These are phyloP conservation scores for Phytopythium cucurbitacearum DNA, from an alignment of 352 stramenopile genomes.

Conservation along the genomic window DNA sequence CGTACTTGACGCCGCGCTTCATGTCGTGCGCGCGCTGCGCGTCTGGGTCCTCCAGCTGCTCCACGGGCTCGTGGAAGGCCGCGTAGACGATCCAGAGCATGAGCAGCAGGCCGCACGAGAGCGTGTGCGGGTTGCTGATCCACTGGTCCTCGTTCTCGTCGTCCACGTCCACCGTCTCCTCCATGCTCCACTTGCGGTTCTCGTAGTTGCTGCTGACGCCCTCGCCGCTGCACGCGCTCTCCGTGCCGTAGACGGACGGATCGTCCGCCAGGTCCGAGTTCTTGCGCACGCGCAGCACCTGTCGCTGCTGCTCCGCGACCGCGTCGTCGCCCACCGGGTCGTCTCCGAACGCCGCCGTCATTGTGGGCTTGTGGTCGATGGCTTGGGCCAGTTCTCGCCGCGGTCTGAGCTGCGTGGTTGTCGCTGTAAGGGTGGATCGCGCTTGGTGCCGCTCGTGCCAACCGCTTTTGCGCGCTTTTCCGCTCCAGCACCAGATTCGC, in stretches of 20 bases:
- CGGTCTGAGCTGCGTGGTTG: background rate
- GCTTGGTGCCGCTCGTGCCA: too few species aligned
- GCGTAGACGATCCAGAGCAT: slow-evolving; percentile 86
- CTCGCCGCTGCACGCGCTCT: slow-evolving; percentile 2
- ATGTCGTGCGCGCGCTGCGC: slow-evolving; percentile 42
- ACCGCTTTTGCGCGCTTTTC: background rate
- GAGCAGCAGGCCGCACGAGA: slow-evolving; percentile 74
- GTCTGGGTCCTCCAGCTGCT: slow-evolving; percentile 27
- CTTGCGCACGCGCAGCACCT: slow-evolving; percentile 48
- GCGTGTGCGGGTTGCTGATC: slow-evolving; percentile 81
- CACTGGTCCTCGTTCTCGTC: slow-evolving; percentile 75
- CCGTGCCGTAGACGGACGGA: slow-evolving; percentile 37
- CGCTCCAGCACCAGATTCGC: slow-evolving; percentile 1
- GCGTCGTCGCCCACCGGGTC: slow-evolving; percentile 9
- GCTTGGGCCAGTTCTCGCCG: background rate
- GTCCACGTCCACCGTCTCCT: slow-evolving; percentile 71
- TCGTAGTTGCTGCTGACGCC: slow-evolving; percentile 47
- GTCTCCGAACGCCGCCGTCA: slow-evolving; percentile 13
- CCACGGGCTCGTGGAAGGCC: slow-evolving; percentile 58
- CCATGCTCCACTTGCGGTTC: slow-evolving; percentile 84
- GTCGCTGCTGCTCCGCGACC: slow-evolving; percentile 25
- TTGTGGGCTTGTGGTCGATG: background rate
- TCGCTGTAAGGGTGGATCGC: background rate
- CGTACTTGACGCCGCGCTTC: slow-evolving; percentile 78
- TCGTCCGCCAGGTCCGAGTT: slow-evolving; percentile 47